A percentile compares a stretch with the other conserved stretches of the same genome.
Conservation (phyloP, 2,329 filamentous ascomycete genomes). For the Camillea tinctor region DNA sequence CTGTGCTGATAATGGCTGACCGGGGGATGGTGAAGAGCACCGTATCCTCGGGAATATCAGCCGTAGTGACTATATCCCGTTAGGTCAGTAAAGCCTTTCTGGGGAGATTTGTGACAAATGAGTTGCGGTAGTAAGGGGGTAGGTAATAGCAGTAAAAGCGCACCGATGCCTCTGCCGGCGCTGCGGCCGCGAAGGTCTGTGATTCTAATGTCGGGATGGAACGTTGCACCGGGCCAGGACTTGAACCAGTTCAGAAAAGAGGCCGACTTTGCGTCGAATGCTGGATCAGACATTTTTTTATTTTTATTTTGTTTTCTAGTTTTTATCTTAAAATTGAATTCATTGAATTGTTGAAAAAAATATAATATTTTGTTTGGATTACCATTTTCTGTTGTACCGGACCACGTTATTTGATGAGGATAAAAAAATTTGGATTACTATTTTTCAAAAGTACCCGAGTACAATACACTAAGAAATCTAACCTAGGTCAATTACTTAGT, state of each 20-base stretch:
- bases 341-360: no score
- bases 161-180: slow-evolving; percentile 57
- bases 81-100: slow-evolving; percentile 21
- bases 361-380: no score
- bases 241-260: slow-evolving; percentile 56
- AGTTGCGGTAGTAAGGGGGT: no score
- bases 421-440: no score
- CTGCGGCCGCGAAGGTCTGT: slow-evolving; percentile 49
- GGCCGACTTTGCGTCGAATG: slow-evolving; percentile 43
- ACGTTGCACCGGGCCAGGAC: slow-evolving; percentile 49
- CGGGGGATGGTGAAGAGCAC: slow-evolving; percentile 80
- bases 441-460: no score
- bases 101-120: background rate
- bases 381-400: no score
- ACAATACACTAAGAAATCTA: no score
- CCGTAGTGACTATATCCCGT: slow-evolving; percentile 61
- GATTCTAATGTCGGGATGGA: slow-evolving; percentile 52
- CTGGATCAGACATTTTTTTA: slow-evolving; percentile 30
- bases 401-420: no score
- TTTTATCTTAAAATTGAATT: no score
- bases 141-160: no score
- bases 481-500: no score
- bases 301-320: no score
- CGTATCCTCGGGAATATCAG: slow-evolving; percentile 71
- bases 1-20: slow-evolving; percentile 64